Evolutionary conservation across 2,329 filamentous ascomycete species (phyloP), one percentile per base, ranked within the genome.

Genomic region (Anthostomella pinea): DNA sequence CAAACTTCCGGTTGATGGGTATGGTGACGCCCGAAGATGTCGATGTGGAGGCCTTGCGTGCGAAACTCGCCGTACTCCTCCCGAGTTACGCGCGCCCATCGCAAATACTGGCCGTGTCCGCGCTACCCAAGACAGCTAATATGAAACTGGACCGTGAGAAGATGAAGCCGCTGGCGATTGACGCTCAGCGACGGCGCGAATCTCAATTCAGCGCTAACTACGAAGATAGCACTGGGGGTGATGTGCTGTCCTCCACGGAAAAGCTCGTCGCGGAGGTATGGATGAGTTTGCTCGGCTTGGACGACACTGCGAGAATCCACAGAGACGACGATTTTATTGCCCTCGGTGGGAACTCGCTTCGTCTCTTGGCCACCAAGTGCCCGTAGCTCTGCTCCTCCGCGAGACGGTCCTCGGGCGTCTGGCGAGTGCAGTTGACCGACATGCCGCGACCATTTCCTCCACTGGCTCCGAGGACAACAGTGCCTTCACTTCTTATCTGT

Each of bases 281-380:
- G 33, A 31, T 6, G 13, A 19, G 18, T 28, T 14, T 35, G 3
- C 38, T 40, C 8, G 18, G 25, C 17, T 20, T 40, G 13, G 6
- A 6, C 4, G 15, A 5, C 6, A 3, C 11, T 10, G 14, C 28
- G 10, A 20, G n/a, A 31, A 31, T 25, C 10, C 24, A 14, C 10
- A 21, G 15, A 10, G 23, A 36, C 10, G 33, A 33, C 29, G 38
- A 41, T 25, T 41, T 41, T 9, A 3, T 41, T 13, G 18, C 33
- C 15, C 19, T 41, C 4, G 33, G 38, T 20, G 32, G 32, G 5
- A 41, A 41, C 18, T 41, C 38, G 6, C 20, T 41, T 15, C 10
- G 7, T 27, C 33, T n/a, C 23, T 41, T 8, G 27, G 29, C 11
- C 19, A 36, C 9, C 7, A 29, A 11, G 14, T 41, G 5, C 38